Base-by-base conservation (phyloP, 2,329 filamentous ascomycete genomes). In the Botrytis aclada region DNA sequence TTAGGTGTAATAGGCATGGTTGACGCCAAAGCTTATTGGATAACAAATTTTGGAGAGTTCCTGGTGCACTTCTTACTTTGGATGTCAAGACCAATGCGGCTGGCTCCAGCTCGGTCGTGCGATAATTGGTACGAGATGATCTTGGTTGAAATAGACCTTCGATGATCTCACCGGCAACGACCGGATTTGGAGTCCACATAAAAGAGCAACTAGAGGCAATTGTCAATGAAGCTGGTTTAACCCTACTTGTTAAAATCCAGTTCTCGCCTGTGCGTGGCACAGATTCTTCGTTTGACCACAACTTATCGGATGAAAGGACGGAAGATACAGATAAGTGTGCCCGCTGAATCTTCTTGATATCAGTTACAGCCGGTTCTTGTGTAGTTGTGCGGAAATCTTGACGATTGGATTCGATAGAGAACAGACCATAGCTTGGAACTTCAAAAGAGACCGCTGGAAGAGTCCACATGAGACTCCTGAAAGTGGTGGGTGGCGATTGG, bases 11-110 rank as follows among this genome's bases (percentile, higher is more conserved):
- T n/a, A 76, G 34, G 54, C 70, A 70, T 10, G 73, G 32, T 20
- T 63, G 64, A 58, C 70, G 75, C 80, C 80, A 81, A 14, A 81
- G 76, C 54, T 75, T 74, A 20, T 47, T 74, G 0, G 80, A 80
- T 10, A 63, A 70, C n/a, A 81, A 58, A 29, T 67, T 45, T 54
- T 60, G 65, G 29, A 79, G 60, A 20, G 74, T 51, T 10, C 62
- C 41, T 1, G 39, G 45, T 25, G 22, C 74, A 14, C 45, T 71
- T 54, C 77, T 75, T 37, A 76, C 74, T 64, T 77, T 80, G 63
- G 66, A 69, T 32, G 72, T 61, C 77, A 80, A 79, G 32, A 69
- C 71, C 32, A 80, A 63, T 14, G 77, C 77, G 32, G 77, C 78
- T 62, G 80, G 79, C 18, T 60, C 54, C 22, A 76, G 62, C 61